Evolutionary conservation across 768 basidiomycete genomes (phyloP).

Genomic region (Lentinus brumalis): DNA sequence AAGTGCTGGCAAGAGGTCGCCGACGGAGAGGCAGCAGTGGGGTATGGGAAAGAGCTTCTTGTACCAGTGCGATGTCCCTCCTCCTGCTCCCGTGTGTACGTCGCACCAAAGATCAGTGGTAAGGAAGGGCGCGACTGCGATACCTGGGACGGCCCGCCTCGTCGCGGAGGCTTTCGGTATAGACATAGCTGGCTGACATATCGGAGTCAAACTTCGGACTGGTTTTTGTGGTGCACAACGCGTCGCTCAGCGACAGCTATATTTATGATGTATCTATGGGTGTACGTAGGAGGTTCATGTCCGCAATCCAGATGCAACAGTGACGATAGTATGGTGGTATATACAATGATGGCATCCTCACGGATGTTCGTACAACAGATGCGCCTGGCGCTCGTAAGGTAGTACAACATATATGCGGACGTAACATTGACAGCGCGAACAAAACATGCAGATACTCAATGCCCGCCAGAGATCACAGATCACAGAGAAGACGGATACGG

Average conservation of each 20-base stretch:
- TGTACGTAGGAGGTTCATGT: neutral
- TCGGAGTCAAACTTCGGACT: neutral
- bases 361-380: constrained; percentile 6
- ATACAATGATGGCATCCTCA: constrained; percentile 5
- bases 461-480: neutral
- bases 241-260: neutral
- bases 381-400: neutral
- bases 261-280: neutral
- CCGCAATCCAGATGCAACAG: neutral
- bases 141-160: constrained; percentile 15
- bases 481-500: neutral
- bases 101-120: neutral
- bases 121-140: constrained; percentile 2
- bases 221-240: neutral
- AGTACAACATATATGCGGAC: neutral
- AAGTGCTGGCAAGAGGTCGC: neutral
- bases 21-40: constrained; percentile 8
- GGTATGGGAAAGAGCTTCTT: constrained; percentile 12
- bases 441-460: neutral
- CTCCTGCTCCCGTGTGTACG: neutral
- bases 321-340: constrained; percentile 2
- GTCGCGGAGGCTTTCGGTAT: constrained; percentile 19
- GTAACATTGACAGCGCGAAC: neutral
- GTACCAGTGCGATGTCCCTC: constrained; percentile 5
- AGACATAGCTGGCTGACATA: constrained; percentile 6